Base-by-base conservation (phyloP, 1,284 basidiomycete genomes). In the Wallemia hederae region DNA sequence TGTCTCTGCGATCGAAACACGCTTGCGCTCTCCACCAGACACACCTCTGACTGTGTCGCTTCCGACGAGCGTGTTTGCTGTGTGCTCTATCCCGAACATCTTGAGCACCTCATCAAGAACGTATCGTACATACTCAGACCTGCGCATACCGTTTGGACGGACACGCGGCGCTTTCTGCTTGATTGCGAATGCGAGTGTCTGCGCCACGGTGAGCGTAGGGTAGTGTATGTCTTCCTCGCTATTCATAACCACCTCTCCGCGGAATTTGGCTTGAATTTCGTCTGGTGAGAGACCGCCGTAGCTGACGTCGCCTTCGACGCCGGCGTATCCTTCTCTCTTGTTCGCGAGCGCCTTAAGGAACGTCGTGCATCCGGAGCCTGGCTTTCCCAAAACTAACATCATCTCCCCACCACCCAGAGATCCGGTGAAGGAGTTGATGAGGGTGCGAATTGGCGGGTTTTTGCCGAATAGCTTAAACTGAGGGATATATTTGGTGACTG, bases 281-380 rank as follows among this genome's bases (percentile, higher is more conserved):
- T 49, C 14, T 5, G 39, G 39, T 15, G 39, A 49, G 11, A 49
- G 22, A 3, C 80, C 77, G 65, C 81, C 80, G 67, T 85, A 87
- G 61, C 73, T 71, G 1, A 85, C 75, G 0, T 80, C 73, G 5
- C 83, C 82, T n/a, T 77, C 66, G 3, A 85, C 73, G 14, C 72
- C 66, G 64, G 80, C 73, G 64, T 76, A 86, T 63, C 80, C 80
- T 0, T 70, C 66, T 0, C 78, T 76, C 63, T 78, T 77, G 65
- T 85, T 85, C 3, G 84, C 77, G 49, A 87, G 73, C 0, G 75
- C 75, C 68, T 83, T 83, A 61, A 87, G 76, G 34, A 87, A 74
- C 0, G 83, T 83, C 24, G 74, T 78, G 67, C 84, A 87, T 1
- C 85, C 84, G 0, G 81, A 77, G 1, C 82, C 82, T n/a, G 85